Base-by-base conservation (phyloP, 2,329 filamentous ascomycete species). In the Ceratocystis cubensis region DNA sequence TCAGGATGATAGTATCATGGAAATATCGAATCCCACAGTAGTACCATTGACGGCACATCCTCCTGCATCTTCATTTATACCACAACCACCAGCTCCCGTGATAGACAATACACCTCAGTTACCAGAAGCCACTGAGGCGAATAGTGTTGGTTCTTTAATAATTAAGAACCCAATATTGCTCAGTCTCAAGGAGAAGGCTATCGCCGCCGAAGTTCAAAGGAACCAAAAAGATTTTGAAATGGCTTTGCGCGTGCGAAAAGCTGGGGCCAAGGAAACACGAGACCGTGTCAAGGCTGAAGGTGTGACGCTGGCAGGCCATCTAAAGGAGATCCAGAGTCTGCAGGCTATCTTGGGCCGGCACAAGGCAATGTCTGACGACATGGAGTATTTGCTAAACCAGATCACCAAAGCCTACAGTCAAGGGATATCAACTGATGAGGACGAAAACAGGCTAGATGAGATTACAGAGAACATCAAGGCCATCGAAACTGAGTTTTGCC, bases 401-500 rank as follows among this genome's bases (percentile, higher is more conserved):
- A 78, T 84, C 62, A 76, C 77, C 2, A 75, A 80, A 66, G 79
- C 79, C 0, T 85, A 83, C 68, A 77, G 76, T 15, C 76, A 81
- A 8, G 78, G 78, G 28, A 71, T 79, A 15, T 78, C 84, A 61
- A 84, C 79, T 0, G 78, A 80, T 1, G 78, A 80, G 8, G 80
- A 82, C 25, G 82, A 84, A 70, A 71, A 72, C 44, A 76, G 75
- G 50, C 73, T 84, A 7, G 81, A 83, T 67, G 75, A 79, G 45
- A 71, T 84, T 46, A 77, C 77, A 10, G 75, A 76, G 62, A 71
- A 77, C 64, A 73, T 84, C 22, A 66, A 65, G 22, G 59, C 64
- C 17, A 41, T 69, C 17, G 65, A 65, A 30, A 44, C 28, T 0
- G 61, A 68, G 50, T 66, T 68, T 56, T 64, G 61, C 25, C 25